phyloP scores from a whole-genome alignment of 2,329 filamentous ascomycete genomes.

The Colletotrichum melonis region DNA sequence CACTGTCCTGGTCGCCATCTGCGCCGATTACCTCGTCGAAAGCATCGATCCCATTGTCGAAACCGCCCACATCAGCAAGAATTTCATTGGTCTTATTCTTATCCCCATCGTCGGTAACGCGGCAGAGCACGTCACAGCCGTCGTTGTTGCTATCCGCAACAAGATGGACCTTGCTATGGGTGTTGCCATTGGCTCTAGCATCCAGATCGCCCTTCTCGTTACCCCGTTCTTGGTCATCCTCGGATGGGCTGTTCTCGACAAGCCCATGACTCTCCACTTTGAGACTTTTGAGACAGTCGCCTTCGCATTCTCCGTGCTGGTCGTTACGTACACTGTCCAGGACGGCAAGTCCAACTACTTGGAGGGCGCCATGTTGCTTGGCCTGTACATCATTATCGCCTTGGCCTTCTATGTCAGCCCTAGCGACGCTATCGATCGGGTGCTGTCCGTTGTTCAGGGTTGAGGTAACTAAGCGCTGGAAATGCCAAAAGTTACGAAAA shows the following conservation, averaged over 20 bases:
- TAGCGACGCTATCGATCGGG: conserved; percentile 57
- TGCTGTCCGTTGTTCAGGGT: conserved; percentile 22
- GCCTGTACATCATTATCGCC: conserved; percentile 70
- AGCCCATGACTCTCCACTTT: conserved; percentile 83
- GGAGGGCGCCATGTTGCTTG: conserved; percentile 77
- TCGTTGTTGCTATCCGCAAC: conserved; percentile 81
- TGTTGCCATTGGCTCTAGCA: conserved; percentile 83
- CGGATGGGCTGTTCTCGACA: conserved; percentile 79
- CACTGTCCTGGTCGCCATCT: conserved; percentile 77
- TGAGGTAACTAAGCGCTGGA: not conserved
- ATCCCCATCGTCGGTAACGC: conserved; percentile 86
- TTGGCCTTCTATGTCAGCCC: conserved; percentile 70
- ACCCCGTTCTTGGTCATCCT: conserved; percentile 84
- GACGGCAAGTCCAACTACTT: conserved; percentile 89
- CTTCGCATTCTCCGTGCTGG: conserved; percentile 80
- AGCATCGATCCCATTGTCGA: conserved; percentile 80
- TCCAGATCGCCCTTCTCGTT: conserved; percentile 85
- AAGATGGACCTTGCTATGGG: conserved; percentile 82
- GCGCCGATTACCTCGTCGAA: conserved; percentile 81
- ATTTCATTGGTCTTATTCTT: conserved; percentile 83
- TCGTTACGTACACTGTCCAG: conserved; percentile 81
- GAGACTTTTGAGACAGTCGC: conserved; percentile 84
- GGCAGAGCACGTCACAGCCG: conserved; percentile 84
- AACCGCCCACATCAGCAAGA: conserved; percentile 78
- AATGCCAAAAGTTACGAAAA: conserved; percentile 3